A percentile compares a stretch with the other conserved stretches of the same genome.
Evolutionary conservation across 2,329 filamentous ascomycete species (phyloP).

Genomic region (Aspergillus thermomutatus): DNA sequence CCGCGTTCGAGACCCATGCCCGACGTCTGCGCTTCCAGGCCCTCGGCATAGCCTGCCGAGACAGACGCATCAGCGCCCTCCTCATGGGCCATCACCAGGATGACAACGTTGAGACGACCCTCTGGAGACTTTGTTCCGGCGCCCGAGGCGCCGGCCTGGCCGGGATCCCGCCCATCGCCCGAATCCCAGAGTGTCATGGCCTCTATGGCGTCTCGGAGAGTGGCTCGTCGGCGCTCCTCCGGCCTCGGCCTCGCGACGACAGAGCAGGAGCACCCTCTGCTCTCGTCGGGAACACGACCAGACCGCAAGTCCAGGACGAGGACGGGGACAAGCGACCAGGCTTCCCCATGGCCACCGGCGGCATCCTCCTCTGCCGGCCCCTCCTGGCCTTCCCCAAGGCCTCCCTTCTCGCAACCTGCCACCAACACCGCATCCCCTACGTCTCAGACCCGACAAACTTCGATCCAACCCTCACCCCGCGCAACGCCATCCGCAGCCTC

Average conservation of each 20-base stretch:
- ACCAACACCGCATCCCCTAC: constrained; percentile 65
- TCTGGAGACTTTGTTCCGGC: constrained; percentile 70
- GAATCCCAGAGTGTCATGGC: constrained; percentile 81
- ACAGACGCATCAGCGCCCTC: constrained; percentile 54
- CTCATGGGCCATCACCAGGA: constrained; percentile 84
- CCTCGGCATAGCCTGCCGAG: constrained; percentile 61
- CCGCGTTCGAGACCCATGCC: constrained; percentile 74
- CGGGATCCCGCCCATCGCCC: constrained; percentile 62
- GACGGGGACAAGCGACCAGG: background rate
- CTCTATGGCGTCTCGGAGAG: constrained; percentile 69
- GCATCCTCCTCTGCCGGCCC: constrained; percentile 36
- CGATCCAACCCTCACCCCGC: constrained; percentile 69
- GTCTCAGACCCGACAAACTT: constrained; percentile 82
- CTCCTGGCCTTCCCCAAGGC: constrained; percentile 60
- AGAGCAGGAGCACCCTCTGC: background rate
- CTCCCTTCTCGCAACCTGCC: constrained; percentile 63
- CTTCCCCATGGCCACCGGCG: constrained; percentile 29
- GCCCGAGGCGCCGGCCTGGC: constrained; percentile 67
- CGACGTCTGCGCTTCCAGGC: constrained; percentile 69
- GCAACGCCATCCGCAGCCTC: constrained; percentile 77
- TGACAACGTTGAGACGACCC: constrained; percentile 84
- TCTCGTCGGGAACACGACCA: background rate
- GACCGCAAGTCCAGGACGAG: constrained; percentile 3
- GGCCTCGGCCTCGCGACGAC: background rate
- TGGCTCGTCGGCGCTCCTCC: constrained; percentile 45